These are phyloP conservation scores for Fusarium fracticaudum DNA, from an alignment of 2,329 filamentous ascomycete genomes.

Conservation along the genomic window DNA sequence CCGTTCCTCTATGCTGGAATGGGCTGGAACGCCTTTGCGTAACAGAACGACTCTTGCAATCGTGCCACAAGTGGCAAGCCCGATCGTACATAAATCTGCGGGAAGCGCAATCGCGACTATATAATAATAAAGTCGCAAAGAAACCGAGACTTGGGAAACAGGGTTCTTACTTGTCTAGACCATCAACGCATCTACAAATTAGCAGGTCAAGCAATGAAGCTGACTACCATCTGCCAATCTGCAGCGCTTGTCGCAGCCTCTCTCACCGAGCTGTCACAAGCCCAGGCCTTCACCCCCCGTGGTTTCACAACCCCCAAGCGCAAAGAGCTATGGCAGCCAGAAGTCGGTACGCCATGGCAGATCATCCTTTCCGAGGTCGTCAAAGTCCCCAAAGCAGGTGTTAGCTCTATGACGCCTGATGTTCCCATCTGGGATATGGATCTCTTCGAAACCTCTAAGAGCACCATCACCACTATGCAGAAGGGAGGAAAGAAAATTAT, in stretches of 20 bases:
- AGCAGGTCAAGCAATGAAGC: background rate
- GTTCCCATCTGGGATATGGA: conserved; percentile 59
- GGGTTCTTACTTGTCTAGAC: no score
- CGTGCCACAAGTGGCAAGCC: background rate
- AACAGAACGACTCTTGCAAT: background rate
- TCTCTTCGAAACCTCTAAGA: conserved; percentile 61
- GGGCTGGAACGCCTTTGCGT: background rate
- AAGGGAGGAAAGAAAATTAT: conserved; percentile 69
- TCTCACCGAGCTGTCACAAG: background rate
- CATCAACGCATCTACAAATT: fast-evolving
- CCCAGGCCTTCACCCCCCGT: background rate
- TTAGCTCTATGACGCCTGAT: conserved; percentile 48
- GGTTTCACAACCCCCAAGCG: background rate
- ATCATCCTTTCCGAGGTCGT: conserved; percentile 62
- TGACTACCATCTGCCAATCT: fast-evolving
- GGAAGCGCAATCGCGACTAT: no score
- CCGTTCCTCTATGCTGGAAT: background rate
- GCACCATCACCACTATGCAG: conserved; percentile 62
- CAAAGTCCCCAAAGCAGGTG: conserved; percentile 48
- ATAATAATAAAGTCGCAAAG: background rate
- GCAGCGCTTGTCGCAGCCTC: background rate
- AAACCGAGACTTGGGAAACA: fast-evolving
- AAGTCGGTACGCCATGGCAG: conserved; percentile 64
- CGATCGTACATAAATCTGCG: background rate
- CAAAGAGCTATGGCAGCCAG: conserved; percentile 58